phyloP scores from a whole-genome alignment of 805 yeast species.

The Wickerhamiella azymoides region DNA sequence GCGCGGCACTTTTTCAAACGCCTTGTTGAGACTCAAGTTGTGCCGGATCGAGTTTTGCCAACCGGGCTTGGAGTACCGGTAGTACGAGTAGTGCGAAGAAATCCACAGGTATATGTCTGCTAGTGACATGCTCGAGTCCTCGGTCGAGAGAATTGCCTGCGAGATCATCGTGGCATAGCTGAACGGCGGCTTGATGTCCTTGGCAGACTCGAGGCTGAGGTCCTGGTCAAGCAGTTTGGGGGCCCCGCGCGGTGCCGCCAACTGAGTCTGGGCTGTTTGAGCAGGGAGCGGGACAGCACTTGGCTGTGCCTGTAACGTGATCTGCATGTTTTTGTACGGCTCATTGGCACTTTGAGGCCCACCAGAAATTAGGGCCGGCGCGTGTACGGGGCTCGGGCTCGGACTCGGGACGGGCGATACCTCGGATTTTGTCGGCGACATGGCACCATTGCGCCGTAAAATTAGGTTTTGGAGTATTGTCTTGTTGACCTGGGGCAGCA shows the following conservation, averaged over 20 bases:
- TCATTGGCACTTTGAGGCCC: too few relatives aligned
- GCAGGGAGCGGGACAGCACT: constrained; percentile 31
- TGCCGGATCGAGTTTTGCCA: constrained; percentile 99
- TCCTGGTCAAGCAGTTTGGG: constrained; percentile 26
- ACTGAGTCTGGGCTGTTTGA: constrained; percentile 23
- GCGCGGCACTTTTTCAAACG: constrained; percentile 94
- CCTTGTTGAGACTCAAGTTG: constrained; percentile 85
- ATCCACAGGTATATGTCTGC: constrained; percentile 92
- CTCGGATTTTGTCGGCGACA: background rate
- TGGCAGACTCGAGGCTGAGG: constrained; percentile 77
- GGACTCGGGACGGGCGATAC: background rate
- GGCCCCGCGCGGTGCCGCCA: too few relatives aligned
- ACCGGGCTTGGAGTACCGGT: constrained; percentile 82
- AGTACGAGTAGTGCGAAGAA: constrained; percentile 73
- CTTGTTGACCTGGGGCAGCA: constrained; percentile 44
- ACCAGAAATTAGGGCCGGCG: constrained; percentile 11
- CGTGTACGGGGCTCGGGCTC: background rate
- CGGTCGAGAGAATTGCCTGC: constrained; percentile 81
- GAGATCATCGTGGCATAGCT: constrained; percentile 98
- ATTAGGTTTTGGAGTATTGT: background rate
- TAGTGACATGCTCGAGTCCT: constrained; percentile 76
- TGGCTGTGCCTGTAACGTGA: constrained; percentile 24
- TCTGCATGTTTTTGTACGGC: too few relatives aligned
- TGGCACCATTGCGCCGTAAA: background rate
- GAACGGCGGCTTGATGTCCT: constrained; percentile 91